Evolutionary conservation across 371 early-diverging fungal species (phyloP).

Genomic region (Rhizomucor miehei): DNA sequence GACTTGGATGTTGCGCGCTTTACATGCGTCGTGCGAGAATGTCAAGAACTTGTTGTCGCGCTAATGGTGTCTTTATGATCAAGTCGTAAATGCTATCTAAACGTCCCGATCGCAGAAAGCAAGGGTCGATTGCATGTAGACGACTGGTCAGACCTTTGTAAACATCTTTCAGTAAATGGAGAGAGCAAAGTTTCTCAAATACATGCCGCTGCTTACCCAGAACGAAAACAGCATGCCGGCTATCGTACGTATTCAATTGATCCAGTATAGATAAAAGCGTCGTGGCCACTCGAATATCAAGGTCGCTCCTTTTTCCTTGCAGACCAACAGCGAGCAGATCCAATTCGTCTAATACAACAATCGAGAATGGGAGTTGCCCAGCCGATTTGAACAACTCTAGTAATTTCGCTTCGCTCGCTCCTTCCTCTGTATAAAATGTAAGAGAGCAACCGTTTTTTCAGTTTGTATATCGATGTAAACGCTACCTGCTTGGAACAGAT

Average conservation of each 20-base stretch:
- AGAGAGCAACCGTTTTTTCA: too few species aligned
- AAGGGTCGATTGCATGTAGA: slow-evolving; percentile 51
- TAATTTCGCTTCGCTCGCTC: slow-evolving; percentile 51
- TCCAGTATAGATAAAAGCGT: slow-evolving; percentile 39
- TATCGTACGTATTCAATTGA: slow-evolving; percentile 16
- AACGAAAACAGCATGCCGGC: slow-evolving; percentile 32
- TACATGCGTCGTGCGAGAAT: slow-evolving; percentile 50
- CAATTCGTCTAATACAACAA: slow-evolving; percentile 61
- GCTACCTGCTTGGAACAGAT: slow-evolving; percentile 67
- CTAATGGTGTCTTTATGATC: slow-evolving; percentile 40
- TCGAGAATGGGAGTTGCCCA: slow-evolving; percentile 24
- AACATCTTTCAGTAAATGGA: neutral
- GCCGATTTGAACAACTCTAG: slow-evolving; percentile 34
- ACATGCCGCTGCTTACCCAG: too few species aligned
- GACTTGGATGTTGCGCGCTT: too few species aligned
- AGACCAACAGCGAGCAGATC: slow-evolving; percentile 53
- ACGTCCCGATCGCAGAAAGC: slow-evolving; percentile 57
- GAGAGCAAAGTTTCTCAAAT: too few species aligned
- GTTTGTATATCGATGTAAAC: too few species aligned
- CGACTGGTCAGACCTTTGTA: slow-evolving; percentile 50
- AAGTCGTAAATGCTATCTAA: slow-evolving; percentile 53
- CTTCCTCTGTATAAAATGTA: slow-evolving; percentile 51
- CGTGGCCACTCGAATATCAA: slow-evolving; percentile 29
- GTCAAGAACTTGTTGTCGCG: slow-evolving; percentile 42
- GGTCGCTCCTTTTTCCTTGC: slow-evolving; percentile 36